These are phyloP conservation scores for Starmerella ratchasimensis DNA, from an alignment of 805 yeast species.

Conservation along the genomic window DNA sequence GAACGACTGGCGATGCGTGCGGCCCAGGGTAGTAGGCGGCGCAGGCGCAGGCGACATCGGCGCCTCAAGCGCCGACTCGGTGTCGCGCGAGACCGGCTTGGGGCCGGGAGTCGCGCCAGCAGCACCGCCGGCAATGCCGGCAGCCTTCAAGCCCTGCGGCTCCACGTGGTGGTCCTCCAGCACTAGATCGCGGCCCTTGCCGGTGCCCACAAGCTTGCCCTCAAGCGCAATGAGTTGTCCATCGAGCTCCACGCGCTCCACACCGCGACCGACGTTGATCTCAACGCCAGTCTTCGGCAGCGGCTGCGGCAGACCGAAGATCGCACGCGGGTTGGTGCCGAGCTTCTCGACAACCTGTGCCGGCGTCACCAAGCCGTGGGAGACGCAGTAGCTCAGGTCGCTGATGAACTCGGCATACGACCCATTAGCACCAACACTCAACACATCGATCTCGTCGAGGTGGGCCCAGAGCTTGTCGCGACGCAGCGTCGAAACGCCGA, in stretches of 20 bases:
- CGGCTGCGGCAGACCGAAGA: slow-evolving; percentile 63
- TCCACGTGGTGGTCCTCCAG: slow-evolving; percentile 12
- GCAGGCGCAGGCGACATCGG: slow-evolving; percentile 16
- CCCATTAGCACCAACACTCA: slow-evolving; percentile 66
- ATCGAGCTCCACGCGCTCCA: slow-evolving; percentile 73
- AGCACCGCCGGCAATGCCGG: not conserved
- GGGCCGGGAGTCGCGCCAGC: not conserved
- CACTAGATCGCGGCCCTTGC: slow-evolving; percentile 20
- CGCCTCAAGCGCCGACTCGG: slow-evolving; percentile 1
- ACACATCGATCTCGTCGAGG: slow-evolving; percentile 62
- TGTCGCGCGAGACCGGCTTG: not conserved
- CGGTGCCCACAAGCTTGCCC: slow-evolving; percentile 53
- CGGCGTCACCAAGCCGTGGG: slow-evolving; percentile 54
- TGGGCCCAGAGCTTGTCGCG: slow-evolving; percentile 72
- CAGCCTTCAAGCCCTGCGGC: slow-evolving; percentile 8
- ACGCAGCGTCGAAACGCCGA: slow-evolving; percentile 55
- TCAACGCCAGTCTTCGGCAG: slow-evolving; percentile 63
- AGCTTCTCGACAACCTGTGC: slow-evolving; percentile 59
- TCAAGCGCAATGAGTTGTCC: slow-evolving; percentile 74
- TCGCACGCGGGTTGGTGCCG: slow-evolving; percentile 67
- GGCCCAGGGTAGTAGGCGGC: slow-evolving; percentile 26
- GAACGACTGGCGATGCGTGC: slow-evolving; percentile 19
- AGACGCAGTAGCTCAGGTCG: slow-evolving; percentile 65
- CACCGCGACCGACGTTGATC: slow-evolving; percentile 60
- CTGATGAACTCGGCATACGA: slow-evolving; percentile 76